Conservation (phyloP, 1,139 yeast species). For the Suzukiozyma palmioleophila region DNA sequence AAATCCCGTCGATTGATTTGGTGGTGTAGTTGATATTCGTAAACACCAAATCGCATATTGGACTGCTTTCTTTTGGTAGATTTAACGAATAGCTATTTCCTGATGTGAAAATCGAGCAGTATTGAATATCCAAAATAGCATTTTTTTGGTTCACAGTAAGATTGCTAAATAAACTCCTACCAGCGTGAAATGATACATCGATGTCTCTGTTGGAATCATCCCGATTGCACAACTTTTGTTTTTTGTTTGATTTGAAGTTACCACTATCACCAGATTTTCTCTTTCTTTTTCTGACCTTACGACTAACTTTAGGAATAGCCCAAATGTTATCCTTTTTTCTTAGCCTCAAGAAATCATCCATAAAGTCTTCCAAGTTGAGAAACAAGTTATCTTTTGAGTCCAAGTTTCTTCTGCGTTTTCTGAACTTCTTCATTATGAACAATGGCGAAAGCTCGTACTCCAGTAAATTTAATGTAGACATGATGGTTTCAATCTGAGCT, state of each 20-base stretch:
- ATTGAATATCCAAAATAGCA: slow-evolving; percentile 17
- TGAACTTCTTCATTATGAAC: slow-evolving; percentile 5
- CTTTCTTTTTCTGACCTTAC: slow-evolving; percentile 1
- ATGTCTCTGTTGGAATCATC: background rate
- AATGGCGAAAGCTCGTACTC: background rate
- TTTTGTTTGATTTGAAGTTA: slow-evolving; percentile 4
- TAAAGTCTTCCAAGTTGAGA: slow-evolving; percentile 14
- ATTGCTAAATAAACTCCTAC: slow-evolving; percentile 3
- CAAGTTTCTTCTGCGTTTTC: slow-evolving; percentile 3
- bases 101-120: slow-evolving; percentile 14
- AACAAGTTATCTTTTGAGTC: slow-evolving; percentile 4
- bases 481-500: background rate
- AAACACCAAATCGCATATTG: slow-evolving; percentile 8
- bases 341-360: slow-evolving; percentile 19
- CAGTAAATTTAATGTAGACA: background rate
- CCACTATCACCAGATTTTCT: background rate
- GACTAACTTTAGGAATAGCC: slow-evolving; percentile 3
- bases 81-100: slow-evolving; percentile 9
- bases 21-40: slow-evolving; percentile 8
- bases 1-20: slow-evolving; percentile 7
- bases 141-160: slow-evolving; percentile 12
- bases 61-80: slow-evolving; percentile 3
- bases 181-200: background rate
- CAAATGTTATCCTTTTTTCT: slow-evolving; percentile 15
- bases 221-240: slow-evolving; percentile 3